phyloP scores from a whole-genome alignment of 1,139 yeast genomes.

The Suhomyces taliae region DNA sequence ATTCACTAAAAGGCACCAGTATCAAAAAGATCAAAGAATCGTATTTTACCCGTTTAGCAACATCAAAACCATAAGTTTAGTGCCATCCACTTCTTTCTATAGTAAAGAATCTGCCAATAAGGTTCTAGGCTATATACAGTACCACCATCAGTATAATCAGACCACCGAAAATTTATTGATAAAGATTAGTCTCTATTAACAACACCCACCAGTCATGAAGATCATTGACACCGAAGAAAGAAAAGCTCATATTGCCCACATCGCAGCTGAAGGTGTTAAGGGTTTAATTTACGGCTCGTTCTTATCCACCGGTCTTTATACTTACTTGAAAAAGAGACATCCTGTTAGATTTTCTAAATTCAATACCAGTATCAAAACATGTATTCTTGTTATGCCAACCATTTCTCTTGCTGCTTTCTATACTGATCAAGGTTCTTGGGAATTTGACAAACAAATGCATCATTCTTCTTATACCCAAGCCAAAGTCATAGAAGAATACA shows the following conservation, averaged over 20 bases:
- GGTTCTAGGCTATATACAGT: not conserved
- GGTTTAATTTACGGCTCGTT: constrained; percentile 43
- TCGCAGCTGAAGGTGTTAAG: constrained; percentile 39
- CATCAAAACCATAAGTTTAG: too few relatives aligned
- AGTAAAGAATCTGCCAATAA: not conserved
- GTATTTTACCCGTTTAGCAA: too few relatives aligned
- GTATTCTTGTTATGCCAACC: constrained; percentile 44
- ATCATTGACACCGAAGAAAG: constrained; percentile 40
- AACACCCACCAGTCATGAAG: constrained; percentile 29
- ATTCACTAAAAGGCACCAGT: too few relatives aligned
- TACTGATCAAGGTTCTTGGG: constrained; percentile 53
- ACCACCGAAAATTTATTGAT: not conserved
- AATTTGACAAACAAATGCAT: constrained; percentile 44
- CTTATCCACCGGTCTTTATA: constrained; percentile 34
- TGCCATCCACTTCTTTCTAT: too few relatives aligned
- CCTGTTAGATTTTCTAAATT: constrained; percentile 36
- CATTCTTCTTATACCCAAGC: constrained; percentile 31
- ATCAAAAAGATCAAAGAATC: too few relatives aligned
- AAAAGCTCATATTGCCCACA: constrained; percentile 41
- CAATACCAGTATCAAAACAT: constrained; percentile 42
- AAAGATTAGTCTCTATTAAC: not conserved
- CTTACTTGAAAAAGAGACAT: constrained; percentile 35
- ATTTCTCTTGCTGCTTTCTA: constrained; percentile 40
- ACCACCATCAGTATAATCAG: not conserved
- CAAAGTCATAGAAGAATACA: constrained; percentile 22